Base-by-base conservation (phyloP, 2,329 filamentous ascomycete species). In the Fusarium hainanense region DNA sequence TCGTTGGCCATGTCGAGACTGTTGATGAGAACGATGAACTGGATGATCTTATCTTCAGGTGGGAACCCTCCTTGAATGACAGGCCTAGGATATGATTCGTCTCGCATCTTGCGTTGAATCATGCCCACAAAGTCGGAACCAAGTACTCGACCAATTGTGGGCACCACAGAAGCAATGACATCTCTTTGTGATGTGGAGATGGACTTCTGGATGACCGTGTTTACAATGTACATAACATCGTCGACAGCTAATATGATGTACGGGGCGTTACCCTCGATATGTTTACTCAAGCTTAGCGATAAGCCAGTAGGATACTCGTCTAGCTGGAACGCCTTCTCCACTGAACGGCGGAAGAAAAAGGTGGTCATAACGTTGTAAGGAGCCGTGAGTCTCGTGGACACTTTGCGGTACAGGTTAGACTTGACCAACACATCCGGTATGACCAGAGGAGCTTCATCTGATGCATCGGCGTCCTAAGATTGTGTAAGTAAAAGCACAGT, bases 161-260 rank as follows among this genome's bases (percentile, higher is more conserved):
- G 92, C 27, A 98, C 82, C 9, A 97, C 92, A 59, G 88, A 92
- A 43, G 89, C 88, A 23, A 97, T 87, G 6, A 97, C 90, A 20
- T 90, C 86, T 71, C 90, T 86, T 77, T 98, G 94, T 4, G 92
- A 93, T 1, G 97, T 98, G 1, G 93, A 91, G 23, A 98, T 84
- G 0, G 93, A 92, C 70, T 95, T 91, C 69, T 97, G 92, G 10
- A 98, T 85, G 34, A 98, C 92, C 52, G 95, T 91, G 77, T 97
- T 97, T 77, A 97, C 93, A 74, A 99, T 98, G 81, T 98, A 99
- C 95, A 99, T 98, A 76, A 98, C 94, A 81, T 98, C 96, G 82
- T 99, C 96, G 11, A 99, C 94, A 1, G 95, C 94, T 3, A 94
- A 94, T 44, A 96, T 95, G 74, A 99, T 97, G 76, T 93, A 97